Evolutionary conservation across 1,284 basidiomycete genomes (phyloP).

Genomic region (Trichosporon ovoides): DNA sequence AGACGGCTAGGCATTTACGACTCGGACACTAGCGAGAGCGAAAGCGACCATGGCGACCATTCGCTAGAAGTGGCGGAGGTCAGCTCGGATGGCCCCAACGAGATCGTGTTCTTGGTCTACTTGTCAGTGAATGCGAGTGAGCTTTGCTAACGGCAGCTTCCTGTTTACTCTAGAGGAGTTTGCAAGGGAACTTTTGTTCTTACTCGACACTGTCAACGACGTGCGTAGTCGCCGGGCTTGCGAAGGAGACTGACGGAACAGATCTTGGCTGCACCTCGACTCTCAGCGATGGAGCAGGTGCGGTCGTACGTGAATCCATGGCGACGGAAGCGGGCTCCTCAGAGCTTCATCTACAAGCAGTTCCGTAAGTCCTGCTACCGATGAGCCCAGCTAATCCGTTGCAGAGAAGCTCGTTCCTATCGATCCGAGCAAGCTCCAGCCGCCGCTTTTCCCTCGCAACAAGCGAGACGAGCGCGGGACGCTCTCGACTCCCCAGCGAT

Average conservation of each 20-base stretch:
- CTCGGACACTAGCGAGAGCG: slow-evolving; percentile 24
- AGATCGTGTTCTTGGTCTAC: slow-evolving; percentile 74
- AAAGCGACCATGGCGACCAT: slow-evolving; percentile 20
- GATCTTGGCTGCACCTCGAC: slow-evolving; percentile 29
- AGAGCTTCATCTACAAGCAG: slow-evolving; percentile 36
- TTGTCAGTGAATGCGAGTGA: slow-evolving; percentile 59
- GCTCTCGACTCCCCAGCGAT: slow-evolving; percentile 66
- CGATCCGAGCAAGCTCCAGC: slow-evolving; percentile 58
- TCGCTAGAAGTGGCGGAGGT: slow-evolving; percentile 2
- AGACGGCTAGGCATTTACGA: slow-evolving; percentile 31
- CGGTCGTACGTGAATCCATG: slow-evolving; percentile 23
- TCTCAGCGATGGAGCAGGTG: slow-evolving; percentile 34
- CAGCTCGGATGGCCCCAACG: slow-evolving; percentile 42
- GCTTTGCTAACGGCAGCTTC: slow-evolving; percentile 62
- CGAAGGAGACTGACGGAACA: slow-evolving; percentile 15
- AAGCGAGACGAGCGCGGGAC: slow-evolving; percentile 76
- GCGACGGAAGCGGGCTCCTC: neutral
- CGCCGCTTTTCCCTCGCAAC: slow-evolving; percentile 68
- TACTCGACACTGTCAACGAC: slow-evolving; percentile 73
- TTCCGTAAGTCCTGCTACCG: slow-evolving; percentile 30
- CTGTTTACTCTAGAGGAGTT: slow-evolving; percentile 92
- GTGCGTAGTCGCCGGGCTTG: slow-evolving; percentile 15
- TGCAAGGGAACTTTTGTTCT: slow-evolving; percentile 67
- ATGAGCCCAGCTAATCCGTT: neutral
- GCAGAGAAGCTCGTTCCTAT: slow-evolving; percentile 61